Evolutionary conservation across 192 early-diverging fungal species (phyloP).

Genomic region (Radiomyces spectabilis): DNA sequence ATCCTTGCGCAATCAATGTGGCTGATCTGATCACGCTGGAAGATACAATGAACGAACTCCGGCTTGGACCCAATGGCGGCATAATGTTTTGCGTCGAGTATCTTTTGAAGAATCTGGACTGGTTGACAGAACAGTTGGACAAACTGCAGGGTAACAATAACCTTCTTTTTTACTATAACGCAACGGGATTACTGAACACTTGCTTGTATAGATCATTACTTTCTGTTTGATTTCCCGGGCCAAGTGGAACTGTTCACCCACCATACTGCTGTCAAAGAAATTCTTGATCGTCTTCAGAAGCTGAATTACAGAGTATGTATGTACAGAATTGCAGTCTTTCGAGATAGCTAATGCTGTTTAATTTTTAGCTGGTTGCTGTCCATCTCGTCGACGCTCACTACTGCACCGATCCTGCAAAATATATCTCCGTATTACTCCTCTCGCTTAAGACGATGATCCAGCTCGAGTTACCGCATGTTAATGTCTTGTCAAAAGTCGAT

Average conservation of each 20-base stretch:
- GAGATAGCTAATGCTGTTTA: too few relatives aligned
- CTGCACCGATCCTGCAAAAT: slow-evolving; percentile 87
- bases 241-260: slow-evolving; percentile 99
- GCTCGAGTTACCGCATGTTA: slow-evolving; percentile 92
- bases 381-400: slow-evolving; percentile 90
- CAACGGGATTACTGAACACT: not conserved
- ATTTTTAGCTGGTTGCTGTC: slow-evolving; percentile 59
- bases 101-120: slow-evolving; percentile 85
- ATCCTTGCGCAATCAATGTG: slow-evolving; percentile 77
- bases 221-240: slow-evolving; percentile 95
- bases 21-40: slow-evolving; percentile 87
- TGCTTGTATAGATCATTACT: slow-evolving; percentile 62
- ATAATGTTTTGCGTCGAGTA: slow-evolving; percentile 97
- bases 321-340: too few relatives aligned
- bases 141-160: slow-evolving; percentile 31
- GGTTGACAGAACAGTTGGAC: slow-evolving; percentile 76
- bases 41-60: slow-evolving; percentile 86
- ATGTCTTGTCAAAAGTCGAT: slow-evolving; percentile 95
- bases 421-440: slow-evolving; percentile 84
- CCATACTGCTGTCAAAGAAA: slow-evolving; percentile 72
- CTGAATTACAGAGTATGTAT: slow-evolving; percentile 54
- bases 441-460: slow-evolving; percentile 91
- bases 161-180: not conserved
- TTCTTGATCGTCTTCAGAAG: slow-evolving; percentile 65
- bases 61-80: slow-evolving; percentile 92